Evolutionary conservation across 768 basidiomycete genomes (phyloP), one percentile per base, ranked within the genome.

Genomic region (Cytidiella melzeri): DNA sequence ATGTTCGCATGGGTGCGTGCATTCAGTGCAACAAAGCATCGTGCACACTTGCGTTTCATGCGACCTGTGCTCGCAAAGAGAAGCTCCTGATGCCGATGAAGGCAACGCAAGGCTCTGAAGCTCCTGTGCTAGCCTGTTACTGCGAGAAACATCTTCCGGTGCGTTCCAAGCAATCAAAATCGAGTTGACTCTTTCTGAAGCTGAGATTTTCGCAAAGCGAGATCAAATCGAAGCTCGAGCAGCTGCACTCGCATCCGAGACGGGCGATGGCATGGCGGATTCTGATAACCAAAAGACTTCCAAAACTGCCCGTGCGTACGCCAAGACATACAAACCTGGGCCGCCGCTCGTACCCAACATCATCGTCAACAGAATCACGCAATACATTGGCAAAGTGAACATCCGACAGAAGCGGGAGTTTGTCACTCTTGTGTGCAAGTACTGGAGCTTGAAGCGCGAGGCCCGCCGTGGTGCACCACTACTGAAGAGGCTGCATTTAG

Each of bases 401-500:
- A 69, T 96, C 3, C 72, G 86, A 53, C 92, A 89, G 64, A 91
- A 87, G 61, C 58, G 67, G 3, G 84, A 88, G 40, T 89, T 94
- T 48, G 68, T 98, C 11, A 76, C 81, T 42, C 66, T 81, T 59
- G 73, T 93, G 26, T 94, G 89, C 60, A 79, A 82, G 60, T 99
- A 97, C 61, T 99, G 96, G 96, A 97, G 96, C 67, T 65, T 99
- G 65, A 98, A 99, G 69, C 73, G 96, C 3, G 95, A 98, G 63
- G 91, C 83, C 1, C 77, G 96, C 53, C 68, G 95, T 36, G 96
- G 96, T 3, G 96, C 96, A 7, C 95, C 96, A 10, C 66, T 98
- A 52, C 66, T 99, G 56, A 98, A 98, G 67, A 64, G 96, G 46
- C 63, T 99, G 50, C 93, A 99, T 68, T 71, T 98, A 23, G 95